Evolutionary conservation across 2,329 filamentous ascomycete genomes (phyloP), one percentile per base, ranked within the genome.

Genomic region (Alternaria rosae): DNA sequence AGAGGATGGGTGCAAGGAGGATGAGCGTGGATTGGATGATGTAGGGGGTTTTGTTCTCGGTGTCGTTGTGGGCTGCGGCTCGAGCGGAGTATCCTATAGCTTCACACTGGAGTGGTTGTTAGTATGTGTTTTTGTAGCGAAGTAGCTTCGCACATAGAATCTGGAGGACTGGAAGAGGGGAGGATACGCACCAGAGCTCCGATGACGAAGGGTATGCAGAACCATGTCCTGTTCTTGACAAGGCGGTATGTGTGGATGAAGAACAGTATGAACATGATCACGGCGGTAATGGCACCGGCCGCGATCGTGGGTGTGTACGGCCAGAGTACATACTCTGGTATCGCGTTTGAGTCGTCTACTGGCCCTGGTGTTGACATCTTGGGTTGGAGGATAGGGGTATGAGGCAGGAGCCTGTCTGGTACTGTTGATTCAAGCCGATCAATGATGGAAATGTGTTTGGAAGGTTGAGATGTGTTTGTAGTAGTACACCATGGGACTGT

Each of bases 121-220:
- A 47, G 43, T 17, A 32, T 59, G 32, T 57, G 45, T 35, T 32
- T 4, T 20, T 30, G 5, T 32, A 26, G 11, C 70, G 17, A n/a
- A 13, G 9, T n/a, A 12, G 23, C 11, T 57, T 57, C 28, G 59
- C 28, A 35, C 73, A 6, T 48, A 30, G 45, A 28, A 30, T 20
- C 21, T 48, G 21, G 20, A 65, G 79, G 84, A 9, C 1, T 62
- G 79, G 85, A 84, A 78, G 25, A 23, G 15, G 35, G 41, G 5
- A n/a, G 26, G 2, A n/a, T 5, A 43, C 59, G 4, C 59, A 61
- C 61, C 13, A 82, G 42, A 2, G 82, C 83, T 3, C 85, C 85
- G 4, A 85, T 69, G 13, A 83, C 70, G 50, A 86, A 82, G 0
- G 83, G 79, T 4, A 82, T 78, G 55, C 85, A 86, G 66, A 85